phyloP scores from a whole-genome alignment of 192 early-diverging fungal genomes.

The Backusella tarrabulga region DNA sequence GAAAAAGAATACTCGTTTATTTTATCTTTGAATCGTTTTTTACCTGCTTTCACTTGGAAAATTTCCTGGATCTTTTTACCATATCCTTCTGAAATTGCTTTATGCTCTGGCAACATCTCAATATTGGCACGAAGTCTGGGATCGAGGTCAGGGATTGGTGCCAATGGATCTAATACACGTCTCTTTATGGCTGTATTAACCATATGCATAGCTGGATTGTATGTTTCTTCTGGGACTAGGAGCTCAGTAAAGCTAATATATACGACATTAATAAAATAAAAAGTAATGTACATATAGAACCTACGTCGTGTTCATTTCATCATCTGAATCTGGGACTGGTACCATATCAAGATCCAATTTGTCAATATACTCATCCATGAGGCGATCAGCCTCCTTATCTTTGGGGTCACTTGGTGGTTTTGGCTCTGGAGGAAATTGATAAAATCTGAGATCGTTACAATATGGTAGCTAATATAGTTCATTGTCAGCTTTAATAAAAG shows the following conservation, averaged over 20 bases:
- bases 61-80: not conserved
- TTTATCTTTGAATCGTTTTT: not conserved
- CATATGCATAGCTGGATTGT: not conserved
- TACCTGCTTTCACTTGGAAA: not conserved
- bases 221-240: not conserved
- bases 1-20: not conserved
- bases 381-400: not conserved
- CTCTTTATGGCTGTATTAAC: not conserved
- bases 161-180: not conserved
- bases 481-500: not conserved
- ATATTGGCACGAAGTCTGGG: not conserved
- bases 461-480: not conserved
- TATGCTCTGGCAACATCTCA: not conserved
- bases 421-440: not conserved
- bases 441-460: not conserved
- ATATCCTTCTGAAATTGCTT: not conserved
- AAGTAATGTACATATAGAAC: not conserved
- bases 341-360: not conserved
- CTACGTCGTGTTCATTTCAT: not conserved
- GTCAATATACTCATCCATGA: not conserved
- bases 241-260: not conserved
- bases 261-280: not conserved
- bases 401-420: not conserved
- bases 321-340: not conserved
- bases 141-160: not conserved